Percentiles rank a stretch among this genome's conserved stretches.
Evolutionary conservation across 441 rosid genomes (phyloP).

Genomic region (Omphalea diandra): DNA sequence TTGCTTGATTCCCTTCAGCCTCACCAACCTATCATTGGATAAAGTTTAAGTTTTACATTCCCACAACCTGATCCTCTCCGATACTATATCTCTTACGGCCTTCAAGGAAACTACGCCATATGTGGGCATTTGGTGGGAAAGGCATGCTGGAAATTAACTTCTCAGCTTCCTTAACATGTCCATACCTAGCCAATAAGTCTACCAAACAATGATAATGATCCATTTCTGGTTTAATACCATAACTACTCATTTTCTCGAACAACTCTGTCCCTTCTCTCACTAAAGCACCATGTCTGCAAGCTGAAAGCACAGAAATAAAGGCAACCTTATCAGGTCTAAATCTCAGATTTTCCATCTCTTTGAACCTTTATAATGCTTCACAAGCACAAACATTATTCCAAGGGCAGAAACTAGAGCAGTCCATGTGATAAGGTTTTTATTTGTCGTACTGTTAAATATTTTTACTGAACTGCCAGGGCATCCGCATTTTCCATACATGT

Average conservation of each 20-base stretch:
- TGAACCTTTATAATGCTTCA: constrained; percentile 60
- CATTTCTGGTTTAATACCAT: constrained; percentile 59
- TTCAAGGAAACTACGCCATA: constrained; percentile 74
- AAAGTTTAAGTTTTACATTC: neutral
- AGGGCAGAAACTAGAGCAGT: constrained; percentile 66
- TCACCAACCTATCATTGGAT: neutral
- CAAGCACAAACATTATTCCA: constrained; percentile 56
- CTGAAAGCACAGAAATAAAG: constrained; percentile 57
- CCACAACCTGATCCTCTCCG: constrained; percentile 14
- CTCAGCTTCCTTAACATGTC: constrained; percentile 66
- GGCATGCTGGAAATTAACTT: constrained; percentile 64
- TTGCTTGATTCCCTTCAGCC: neutral
- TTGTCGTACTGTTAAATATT: constrained; percentile 42
- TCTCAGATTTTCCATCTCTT: constrained; percentile 48
- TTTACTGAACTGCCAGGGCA: constrained; percentile 43
- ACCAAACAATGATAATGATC: constrained; percentile 73
- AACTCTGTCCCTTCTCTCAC: constrained; percentile 69
- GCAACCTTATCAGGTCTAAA: constrained; percentile 69
- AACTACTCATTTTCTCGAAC: constrained; percentile 49
- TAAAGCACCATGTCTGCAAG: constrained; percentile 72
- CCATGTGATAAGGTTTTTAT: constrained; percentile 70
- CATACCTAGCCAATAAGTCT: constrained; percentile 58
- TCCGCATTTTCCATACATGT: constrained; percentile 94
- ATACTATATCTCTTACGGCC: constrained; percentile 48
- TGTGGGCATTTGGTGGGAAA: constrained; percentile 53